These are phyloP conservation scores for Zygoascus flipseniorum DNA, from an alignment of 805 yeast genomes.

Conservation along the genomic window DNA sequence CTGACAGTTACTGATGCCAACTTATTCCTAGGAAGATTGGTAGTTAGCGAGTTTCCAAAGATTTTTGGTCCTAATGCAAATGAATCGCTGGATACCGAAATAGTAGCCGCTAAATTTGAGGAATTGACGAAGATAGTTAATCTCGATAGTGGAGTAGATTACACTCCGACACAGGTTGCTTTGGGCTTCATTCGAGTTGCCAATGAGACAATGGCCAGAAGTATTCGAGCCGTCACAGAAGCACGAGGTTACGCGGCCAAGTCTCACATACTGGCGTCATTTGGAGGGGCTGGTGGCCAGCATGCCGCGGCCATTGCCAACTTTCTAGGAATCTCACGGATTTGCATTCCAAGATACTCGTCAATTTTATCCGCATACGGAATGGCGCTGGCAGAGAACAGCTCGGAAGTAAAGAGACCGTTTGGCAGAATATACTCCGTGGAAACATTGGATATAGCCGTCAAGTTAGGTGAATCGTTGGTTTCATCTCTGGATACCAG, in stretches of 20 bases:
- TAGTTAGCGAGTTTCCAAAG: conserved; percentile 67
- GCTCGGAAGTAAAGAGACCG: conserved; percentile 55
- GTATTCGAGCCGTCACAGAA: conserved; percentile 74
- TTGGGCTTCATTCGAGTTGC: conserved; percentile 76
- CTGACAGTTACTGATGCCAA: conserved; percentile 82
- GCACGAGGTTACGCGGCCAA: conserved; percentile 65
- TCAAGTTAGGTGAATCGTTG: background rate
- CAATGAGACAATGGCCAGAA: conserved; percentile 78
- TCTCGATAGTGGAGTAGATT: conserved; percentile 33
- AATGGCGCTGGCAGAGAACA: conserved; percentile 77
- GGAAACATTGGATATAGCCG: background rate
- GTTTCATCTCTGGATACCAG: background rate
- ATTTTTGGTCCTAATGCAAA: conserved; percentile 76
- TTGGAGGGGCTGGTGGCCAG: conserved; percentile 94
- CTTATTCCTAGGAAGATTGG: conserved; percentile 56
- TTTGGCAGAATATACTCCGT: background rate
- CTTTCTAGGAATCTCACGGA: conserved; percentile 54
- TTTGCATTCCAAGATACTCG: conserved; percentile 70
- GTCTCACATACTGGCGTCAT: conserved; percentile 63
- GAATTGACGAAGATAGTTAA: conserved; percentile 52
- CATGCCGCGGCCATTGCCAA: conserved; percentile 73
- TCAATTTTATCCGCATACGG: conserved; percentile 83
- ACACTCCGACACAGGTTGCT: conserved; percentile 62
- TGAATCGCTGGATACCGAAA: conserved; percentile 51
- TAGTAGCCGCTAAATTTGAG: conserved; percentile 41